Evolutionary conservation across 2,329 filamentous ascomycete genomes (phyloP), one percentile per base, ranked within the genome.

Genomic region (Exophiala aquamarina): DNA sequence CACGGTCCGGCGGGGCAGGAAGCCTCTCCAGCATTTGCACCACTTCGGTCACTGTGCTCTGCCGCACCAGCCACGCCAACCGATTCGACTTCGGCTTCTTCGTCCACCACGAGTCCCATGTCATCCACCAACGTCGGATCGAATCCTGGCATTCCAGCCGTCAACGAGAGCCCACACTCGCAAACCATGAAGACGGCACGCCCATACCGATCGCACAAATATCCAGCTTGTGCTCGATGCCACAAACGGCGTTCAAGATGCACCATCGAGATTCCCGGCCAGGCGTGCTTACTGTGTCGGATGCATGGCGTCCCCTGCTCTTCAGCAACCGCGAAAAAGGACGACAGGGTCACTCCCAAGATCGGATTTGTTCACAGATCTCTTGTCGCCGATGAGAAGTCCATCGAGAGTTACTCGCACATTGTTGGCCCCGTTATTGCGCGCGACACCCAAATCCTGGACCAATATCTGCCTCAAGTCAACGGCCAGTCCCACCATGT

Each of bases 231-330:
- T 64, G 66, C 79, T 42, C 67, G 79, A 11, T 84, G 81, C 59
- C 73, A 81, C 43, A 75, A 75, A 50, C 74, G 81, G 50, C 83
- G 83, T 61, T 81, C 79, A 2, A 72, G 81, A 54, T 84, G 81
- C 60, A 81, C 79, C 14, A 74, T 79, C 20, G 78, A 81, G 56
- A 65, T 75, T 11, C 70, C 72, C 3, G 71, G 75, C 2, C 66
- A 74, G 41, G 70, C 71, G 6, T 84, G 81, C 56, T 63, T 81
- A 7, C 71, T 82, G 59, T 84, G 81, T 61, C 74, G 74, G 31
- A 74, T 78, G 15, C 78, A 82, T 56, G 73, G 74, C 7, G 79
- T 78, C 4, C 74, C 79, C 18, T 83, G 80, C 48, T 69, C 73
- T 39, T 81, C 79, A 44, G 76, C 77, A 28, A 66, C 71, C n/a